phyloP scores from a whole-genome alignment of 2,329 filamentous ascomycete species.

The Magnaporthales sp. region DNA sequence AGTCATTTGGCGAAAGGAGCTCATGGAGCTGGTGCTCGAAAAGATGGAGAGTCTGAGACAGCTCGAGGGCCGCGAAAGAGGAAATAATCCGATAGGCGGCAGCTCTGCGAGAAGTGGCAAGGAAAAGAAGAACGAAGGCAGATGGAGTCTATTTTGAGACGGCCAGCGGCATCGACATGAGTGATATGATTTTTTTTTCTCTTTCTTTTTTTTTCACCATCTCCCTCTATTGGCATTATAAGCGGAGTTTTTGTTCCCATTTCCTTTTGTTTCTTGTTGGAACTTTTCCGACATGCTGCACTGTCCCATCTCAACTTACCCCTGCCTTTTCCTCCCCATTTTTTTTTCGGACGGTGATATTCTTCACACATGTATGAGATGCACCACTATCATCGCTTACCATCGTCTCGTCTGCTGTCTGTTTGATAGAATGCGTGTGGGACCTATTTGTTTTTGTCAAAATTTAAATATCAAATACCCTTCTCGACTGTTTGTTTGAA shows the following conservation, averaged over 20 bases:
- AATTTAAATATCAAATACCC: not conserved
- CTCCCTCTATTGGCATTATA: not conserved
- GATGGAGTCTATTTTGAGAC: conserved; percentile 40
- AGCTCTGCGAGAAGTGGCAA: conserved; percentile 6
- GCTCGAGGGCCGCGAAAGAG: conserved; percentile 61
- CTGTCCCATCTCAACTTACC: not conserved
- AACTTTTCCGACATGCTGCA: not conserved
- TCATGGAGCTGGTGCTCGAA: conserved; percentile 83
- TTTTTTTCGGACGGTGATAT: too few species aligned
- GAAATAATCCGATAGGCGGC: conserved; percentile 30
- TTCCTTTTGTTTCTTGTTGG: not conserved
- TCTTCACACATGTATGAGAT: not conserved
- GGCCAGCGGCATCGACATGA: not conserved
- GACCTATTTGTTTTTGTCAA: not conserved
- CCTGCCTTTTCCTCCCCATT: too few species aligned
- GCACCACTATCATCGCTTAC: not conserved
- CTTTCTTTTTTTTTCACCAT: not conserved
- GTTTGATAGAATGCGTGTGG: not conserved
- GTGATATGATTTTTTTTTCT: not conserved
- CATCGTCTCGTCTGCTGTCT: not conserved
- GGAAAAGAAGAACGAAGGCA: conserved; percentile 32
- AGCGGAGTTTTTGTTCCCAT: not conserved
- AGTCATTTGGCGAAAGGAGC: conserved; percentile 82
- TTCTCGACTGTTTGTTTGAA: not conserved
- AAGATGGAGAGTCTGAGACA: conserved; percentile 91